Conservation (phyloP, 2,329 filamentous ascomycete genomes). For the Alternaria atra region DNA sequence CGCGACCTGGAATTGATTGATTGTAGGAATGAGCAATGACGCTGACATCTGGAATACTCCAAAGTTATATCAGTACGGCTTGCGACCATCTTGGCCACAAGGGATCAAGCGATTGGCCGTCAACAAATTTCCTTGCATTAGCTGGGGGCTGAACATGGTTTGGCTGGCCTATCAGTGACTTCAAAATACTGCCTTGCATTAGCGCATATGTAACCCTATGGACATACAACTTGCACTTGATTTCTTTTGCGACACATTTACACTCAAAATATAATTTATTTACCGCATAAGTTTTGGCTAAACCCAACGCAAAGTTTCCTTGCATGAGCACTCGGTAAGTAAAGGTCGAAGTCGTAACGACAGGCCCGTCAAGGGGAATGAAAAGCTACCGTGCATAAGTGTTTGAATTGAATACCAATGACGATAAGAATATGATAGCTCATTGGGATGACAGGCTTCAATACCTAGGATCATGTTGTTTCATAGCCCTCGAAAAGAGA, state of each 20-base stretch:
- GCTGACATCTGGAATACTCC: not conserved
- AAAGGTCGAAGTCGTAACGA: not conserved
- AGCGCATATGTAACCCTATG: not conserved
- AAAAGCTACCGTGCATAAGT: not conserved
- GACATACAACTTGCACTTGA: not conserved
- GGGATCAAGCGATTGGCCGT: not conserved
- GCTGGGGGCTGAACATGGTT: not conserved
- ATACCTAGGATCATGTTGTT: accelerated
- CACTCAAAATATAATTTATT: accelerated
- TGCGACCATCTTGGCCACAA: not conserved
- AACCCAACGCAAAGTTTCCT: not conserved
- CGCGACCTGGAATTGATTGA: not conserved
- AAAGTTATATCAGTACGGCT: not conserved
- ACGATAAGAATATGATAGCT: not conserved
- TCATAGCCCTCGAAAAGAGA: not conserved
- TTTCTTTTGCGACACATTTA: not conserved
- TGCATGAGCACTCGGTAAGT: not conserved
- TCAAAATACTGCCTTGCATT: not conserved
- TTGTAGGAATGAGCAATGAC: not conserved
- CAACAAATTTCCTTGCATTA: not conserved
- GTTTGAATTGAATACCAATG: not conserved
- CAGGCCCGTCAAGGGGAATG: not conserved
- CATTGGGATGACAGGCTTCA: not conserved
- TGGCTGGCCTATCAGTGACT: not conserved
- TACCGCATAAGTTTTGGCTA: not conserved